Evolutionary conservation across 139 green algal genomes (phyloP), one percentile per base, ranked within the genome.

Genomic region (Parachlorella kessleri): DNA sequence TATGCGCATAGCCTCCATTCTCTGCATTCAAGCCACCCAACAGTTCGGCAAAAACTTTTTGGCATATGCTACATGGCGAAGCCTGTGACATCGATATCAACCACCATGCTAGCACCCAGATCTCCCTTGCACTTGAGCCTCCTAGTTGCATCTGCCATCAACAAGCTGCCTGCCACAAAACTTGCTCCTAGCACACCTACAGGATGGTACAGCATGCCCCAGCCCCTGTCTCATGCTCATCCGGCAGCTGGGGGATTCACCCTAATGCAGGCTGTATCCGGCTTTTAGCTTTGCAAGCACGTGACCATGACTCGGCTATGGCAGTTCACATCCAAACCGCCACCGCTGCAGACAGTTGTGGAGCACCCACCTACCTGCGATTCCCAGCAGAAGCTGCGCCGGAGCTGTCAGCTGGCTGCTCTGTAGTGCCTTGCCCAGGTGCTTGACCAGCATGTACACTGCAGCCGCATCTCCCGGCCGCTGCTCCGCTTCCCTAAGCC

Each of bases 381-480:
- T 72, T 21, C 66, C 66, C 32, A 41, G 23, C 10, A 72, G 66
- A 41, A 72, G 66, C 66, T 42, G 66, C 8, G 66, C 66, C 14
- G 90, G 90, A 64, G 78, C 55, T 21, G 89, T 92, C 3, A 94
- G 78, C 38, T 77, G 68, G 48, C 66, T 89, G 76, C 85, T 85
- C 8, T 85, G 74, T 37, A 96, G 75, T 23, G 88, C 83, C 30
- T 85, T 82, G 1, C 76, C 64, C 37, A 96, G 70, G 70, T 96
- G 92, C 83, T 93, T 92, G 21, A 92, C 67, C 38, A 88, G 83
- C 24, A 95, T 36, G 40, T 75, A 55, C 75, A 88, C 88, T 24
- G 59, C 70, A 2, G 40, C 54, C 0, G 82, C 83, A 6, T 87
- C 81, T 1, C 85, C 86, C 23, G 66, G 76, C 5, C 80, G 66